phyloP scores from a whole-genome alignment of 371 early-diverging fungal genomes.

The Syncephalis plumigaleata region DNA sequence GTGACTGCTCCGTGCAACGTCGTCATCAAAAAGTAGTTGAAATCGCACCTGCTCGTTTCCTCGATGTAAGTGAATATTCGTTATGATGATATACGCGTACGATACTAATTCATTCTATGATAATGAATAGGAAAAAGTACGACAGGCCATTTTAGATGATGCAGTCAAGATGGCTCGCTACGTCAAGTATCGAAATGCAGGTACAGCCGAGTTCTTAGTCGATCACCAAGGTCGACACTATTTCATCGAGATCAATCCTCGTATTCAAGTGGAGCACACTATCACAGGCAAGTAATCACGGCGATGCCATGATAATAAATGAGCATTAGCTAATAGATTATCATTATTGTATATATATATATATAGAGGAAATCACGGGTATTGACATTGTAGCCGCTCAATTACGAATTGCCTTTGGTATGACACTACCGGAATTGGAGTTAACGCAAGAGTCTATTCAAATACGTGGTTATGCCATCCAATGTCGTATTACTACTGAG shows the following conservation, averaged over 20 bases:
- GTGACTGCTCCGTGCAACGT: constrained; percentile 97
- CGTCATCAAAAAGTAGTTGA: constrained; percentile 97
- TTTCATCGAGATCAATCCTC: constrained; percentile 94
- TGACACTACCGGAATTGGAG: constrained; percentile 52
- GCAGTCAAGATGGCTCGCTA: constrained; percentile 81
- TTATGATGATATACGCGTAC: not conserved
- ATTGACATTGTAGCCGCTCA: constrained; percentile 85
- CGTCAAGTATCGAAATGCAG: constrained; percentile 89
- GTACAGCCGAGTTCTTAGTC: constrained; percentile 95
- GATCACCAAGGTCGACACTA: constrained; percentile 74
- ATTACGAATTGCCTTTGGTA: constrained; percentile 84
- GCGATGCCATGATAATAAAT: too few relatives aligned
- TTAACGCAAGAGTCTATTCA: constrained; percentile 66
- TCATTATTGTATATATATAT: too few relatives aligned
- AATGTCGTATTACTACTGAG: constrained; percentile 92
- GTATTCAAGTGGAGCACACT: constrained; percentile 85
- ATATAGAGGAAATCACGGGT: constrained; percentile 77
- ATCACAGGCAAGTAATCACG: constrained; percentile 37
- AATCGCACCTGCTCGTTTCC: constrained; percentile 60
- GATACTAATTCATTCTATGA: not conserved
- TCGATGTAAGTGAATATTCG: not conserved
- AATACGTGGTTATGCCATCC: constrained; percentile 77
- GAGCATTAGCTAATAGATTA: too few relatives aligned
- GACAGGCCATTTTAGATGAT: constrained; percentile 68
- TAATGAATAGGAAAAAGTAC: constrained; percentile 18